A percentile compares a stretch with the other conserved stretches of the same genome.
phyloP scores from a whole-genome alignment of 805 yeast species.

The Nakazawaea holstii region DNA sequence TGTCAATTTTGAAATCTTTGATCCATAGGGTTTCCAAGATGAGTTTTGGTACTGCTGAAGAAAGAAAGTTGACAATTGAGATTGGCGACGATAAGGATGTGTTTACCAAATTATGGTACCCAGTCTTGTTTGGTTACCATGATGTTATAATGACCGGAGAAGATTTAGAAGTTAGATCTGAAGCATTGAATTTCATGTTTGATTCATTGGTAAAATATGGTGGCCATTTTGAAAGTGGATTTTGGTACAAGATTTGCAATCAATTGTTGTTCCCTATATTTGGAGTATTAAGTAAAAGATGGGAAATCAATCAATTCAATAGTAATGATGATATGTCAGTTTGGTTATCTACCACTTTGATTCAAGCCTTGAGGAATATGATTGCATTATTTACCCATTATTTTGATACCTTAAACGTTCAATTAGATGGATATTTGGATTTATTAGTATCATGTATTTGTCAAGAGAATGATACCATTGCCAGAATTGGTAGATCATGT shows the following conservation, averaged over 20 bases:
- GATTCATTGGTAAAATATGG: constrained; percentile 80
- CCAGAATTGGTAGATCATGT: constrained; percentile 90
- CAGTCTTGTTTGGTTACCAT: constrained; percentile 78
- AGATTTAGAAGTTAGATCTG: constrained; percentile 89
- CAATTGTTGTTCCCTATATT: constrained; percentile 87
- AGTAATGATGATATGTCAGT: constrained; percentile 84
- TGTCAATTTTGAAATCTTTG: constrained; percentile 64
- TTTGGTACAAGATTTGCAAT: constrained; percentile 81
- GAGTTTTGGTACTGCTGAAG: constrained; percentile 23
- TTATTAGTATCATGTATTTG: constrained; percentile 84
- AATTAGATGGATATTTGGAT: constrained; percentile 74
- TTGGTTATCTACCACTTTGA: constrained; percentile 94
- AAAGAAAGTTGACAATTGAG: constrained; percentile 12
- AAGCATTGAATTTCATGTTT: constrained; percentile 79
- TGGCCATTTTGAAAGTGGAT: constrained; percentile 59
- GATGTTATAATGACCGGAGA: constrained; percentile 90
- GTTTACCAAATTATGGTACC: constrained; percentile 71
- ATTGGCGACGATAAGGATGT: constrained; percentile 26
- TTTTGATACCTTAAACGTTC: constrained; percentile 67
- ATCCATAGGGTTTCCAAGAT: constrained; percentile 53
- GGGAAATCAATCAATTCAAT: constrained; percentile 63
- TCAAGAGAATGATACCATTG: constrained; percentile 95
- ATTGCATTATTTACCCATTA: constrained; percentile 78
- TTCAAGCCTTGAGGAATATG: constrained; percentile 89
- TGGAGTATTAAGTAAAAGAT: constrained; percentile 66